Evolutionary conservation across 2,329 filamentous ascomycete species (phyloP).

Genomic region (Sarocladiaceae sp.): DNA sequence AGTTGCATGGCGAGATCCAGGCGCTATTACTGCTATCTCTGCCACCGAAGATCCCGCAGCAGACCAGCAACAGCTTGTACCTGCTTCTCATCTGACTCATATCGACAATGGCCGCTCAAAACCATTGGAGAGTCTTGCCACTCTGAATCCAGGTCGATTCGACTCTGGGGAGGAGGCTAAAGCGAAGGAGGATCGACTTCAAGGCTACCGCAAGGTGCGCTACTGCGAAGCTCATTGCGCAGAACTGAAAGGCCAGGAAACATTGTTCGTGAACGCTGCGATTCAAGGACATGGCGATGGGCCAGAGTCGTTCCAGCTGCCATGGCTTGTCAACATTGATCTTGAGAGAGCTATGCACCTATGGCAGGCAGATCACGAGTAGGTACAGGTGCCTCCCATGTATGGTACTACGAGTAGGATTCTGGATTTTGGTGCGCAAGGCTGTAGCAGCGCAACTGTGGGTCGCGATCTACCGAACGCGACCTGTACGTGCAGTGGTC

Average conservation of each 20-base stretch:
- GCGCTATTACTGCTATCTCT: background rate
- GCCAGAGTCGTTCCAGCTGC: background rate
- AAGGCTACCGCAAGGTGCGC: constrained; percentile 27
- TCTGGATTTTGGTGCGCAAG: too few species aligned
- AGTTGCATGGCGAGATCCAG: constrained; percentile 36
- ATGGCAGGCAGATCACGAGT: too few species aligned
- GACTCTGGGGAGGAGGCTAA: constrained; percentile 10
- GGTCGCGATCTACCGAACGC: too few species aligned
- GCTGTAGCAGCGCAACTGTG: too few species aligned
- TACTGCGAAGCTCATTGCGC: constrained; percentile 17
- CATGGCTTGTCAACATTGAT: constrained; percentile 1
- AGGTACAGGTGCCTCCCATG: too few species aligned
- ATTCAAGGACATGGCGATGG: constrained; percentile 46
- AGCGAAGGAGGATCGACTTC: constrained; percentile 20
- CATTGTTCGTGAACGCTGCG: constrained; percentile 50
- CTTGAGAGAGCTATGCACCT: background rate
- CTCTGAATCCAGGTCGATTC: background rate
- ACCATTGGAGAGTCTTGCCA: constrained; percentile 27
- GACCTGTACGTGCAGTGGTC: too few species aligned
- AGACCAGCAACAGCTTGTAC: constrained; percentile 5
- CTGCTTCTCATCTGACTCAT: constrained; percentile 36
- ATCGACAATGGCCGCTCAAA: constrained; percentile 39
- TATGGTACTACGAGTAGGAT: too few species aligned
- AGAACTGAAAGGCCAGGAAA: constrained; percentile 27
- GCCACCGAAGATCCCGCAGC: background rate